phyloP scores from a whole-genome alignment of 805 yeast genomes.

The Nakazawaea siamensis region DNA sequence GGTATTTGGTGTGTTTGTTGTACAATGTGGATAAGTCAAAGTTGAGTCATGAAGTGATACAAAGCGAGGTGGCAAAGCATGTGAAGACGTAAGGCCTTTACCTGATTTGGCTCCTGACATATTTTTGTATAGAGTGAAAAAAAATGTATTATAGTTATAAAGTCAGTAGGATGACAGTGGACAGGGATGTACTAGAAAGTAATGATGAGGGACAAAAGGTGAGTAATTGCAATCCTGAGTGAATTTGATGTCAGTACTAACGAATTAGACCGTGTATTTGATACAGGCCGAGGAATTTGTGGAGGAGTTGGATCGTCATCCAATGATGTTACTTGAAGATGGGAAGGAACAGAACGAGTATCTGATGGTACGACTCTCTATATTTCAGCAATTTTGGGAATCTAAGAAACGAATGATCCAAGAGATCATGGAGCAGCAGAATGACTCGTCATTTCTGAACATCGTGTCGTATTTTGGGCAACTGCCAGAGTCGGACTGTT shows the following conservation, averaged over 20 bases:
- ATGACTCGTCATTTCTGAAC: slow-evolving; percentile 25
- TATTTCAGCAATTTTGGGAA: slow-evolving; percentile 31
- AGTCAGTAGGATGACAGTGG: slow-evolving; percentile 3
- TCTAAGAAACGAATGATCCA: slow-evolving; percentile 23
- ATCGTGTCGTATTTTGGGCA: slow-evolving; percentile 18
- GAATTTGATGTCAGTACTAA: too few relatives aligned
- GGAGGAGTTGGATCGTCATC: slow-evolving; percentile 18
- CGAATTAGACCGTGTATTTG: slow-evolving; percentile 9
- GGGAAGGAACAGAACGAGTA: slow-evolving; percentile 34
- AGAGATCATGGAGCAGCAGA: slow-evolving; percentile 22
- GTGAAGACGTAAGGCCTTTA: too few relatives aligned
- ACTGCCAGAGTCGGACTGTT: slow-evolving; percentile 12
- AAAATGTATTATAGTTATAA: background rate
- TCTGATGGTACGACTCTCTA: slow-evolving; percentile 29
- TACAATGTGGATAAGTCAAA: slow-evolving; percentile 35
- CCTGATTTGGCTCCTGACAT: too few relatives aligned
- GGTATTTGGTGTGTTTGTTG: slow-evolving; percentile 46
- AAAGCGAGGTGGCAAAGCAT: slow-evolving; percentile 14
- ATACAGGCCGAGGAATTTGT: background rate
- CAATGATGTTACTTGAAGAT: slow-evolving; percentile 33
- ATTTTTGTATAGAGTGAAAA: too few relatives aligned
- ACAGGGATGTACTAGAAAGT: too few relatives aligned
- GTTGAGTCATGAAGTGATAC: slow-evolving; percentile 12
- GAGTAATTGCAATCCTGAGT: background rate
- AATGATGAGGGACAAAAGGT: slow-evolving; percentile 20